Evolutionary conservation across 2,329 filamentous ascomycete species (phyloP).

Genomic region (Alternaria dauci): DNA sequence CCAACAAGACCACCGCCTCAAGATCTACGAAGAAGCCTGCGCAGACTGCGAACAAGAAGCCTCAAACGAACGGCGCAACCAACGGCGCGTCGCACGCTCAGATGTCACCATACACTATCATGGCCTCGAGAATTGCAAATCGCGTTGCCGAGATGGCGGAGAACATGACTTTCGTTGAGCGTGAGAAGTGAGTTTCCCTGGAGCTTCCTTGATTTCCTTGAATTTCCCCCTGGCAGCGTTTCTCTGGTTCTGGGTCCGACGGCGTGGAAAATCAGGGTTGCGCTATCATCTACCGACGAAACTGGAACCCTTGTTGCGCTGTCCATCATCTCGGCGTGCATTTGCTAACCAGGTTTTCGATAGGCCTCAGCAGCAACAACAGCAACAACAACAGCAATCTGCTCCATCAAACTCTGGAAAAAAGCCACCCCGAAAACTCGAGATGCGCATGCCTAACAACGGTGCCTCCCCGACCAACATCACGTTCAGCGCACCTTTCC

Average conservation of each 20-base stretch:
- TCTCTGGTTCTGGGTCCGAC: slow-evolving; percentile 15
- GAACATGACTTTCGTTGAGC: slow-evolving; percentile 61
- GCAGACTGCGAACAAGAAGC: slow-evolving; percentile 24
- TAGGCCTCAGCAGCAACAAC: slow-evolving; percentile 36
- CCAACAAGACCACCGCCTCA: slow-evolving; percentile 42
- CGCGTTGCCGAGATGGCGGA: slow-evolving; percentile 62
- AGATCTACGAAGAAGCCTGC: slow-evolving; percentile 40
- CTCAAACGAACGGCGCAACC: slow-evolving; percentile 35
- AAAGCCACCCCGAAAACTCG: slow-evolving; percentile 59
- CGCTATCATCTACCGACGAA: background rate
- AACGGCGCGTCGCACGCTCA: slow-evolving; percentile 39
- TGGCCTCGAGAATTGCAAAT: slow-evolving; percentile 60
- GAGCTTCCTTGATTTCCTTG: background rate
- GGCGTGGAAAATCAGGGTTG: slow-evolving; percentile 16
- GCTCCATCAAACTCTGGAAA: slow-evolving; percentile 36
- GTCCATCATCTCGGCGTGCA: background rate
- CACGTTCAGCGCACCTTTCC: slow-evolving; percentile 62
- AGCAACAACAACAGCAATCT: slow-evolving; percentile 27
- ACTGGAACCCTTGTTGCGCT: background rate
- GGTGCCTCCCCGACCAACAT: slow-evolving; percentile 50
- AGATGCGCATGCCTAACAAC: slow-evolving; percentile 56
- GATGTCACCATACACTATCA: slow-evolving; percentile 60
- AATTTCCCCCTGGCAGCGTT: background rate
- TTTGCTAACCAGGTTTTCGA: slow-evolving; percentile 20
- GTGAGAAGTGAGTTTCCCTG: slow-evolving; percentile 44